Evolutionary conservation across 768 basidiomycete species (phyloP).

Genomic region (Boletus insuetus): DNA sequence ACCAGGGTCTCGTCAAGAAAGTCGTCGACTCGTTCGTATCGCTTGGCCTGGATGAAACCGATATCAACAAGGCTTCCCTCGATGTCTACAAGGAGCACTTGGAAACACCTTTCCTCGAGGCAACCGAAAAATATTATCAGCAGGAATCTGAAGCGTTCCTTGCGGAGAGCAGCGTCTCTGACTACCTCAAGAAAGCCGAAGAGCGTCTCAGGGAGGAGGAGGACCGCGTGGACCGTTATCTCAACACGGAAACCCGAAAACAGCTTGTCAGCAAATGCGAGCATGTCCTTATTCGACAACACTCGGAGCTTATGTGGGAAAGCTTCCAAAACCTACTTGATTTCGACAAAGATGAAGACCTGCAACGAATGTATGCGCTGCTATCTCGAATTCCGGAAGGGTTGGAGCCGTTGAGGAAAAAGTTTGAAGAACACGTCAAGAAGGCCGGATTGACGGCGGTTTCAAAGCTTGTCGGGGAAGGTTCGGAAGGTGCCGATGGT

Average conservation of each 20-base stretch:
- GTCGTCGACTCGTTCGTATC: conserved; percentile 95
- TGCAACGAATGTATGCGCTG: conserved; percentile 94
- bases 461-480: conserved; percentile 60
- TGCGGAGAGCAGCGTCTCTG: conserved; percentile 83
- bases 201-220: conserved; percentile 92
- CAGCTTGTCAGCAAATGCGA: conserved; percentile 82
- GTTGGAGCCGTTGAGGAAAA: conserved; percentile 84
- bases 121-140: conserved; percentile 90
- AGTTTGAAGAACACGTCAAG: conserved; percentile 96
- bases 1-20: conserved; percentile 89
- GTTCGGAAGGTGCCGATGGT: conserved; percentile 50
- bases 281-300: conserved; percentile 85
- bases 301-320: conserved; percentile 84
- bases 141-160: conserved; percentile 91
- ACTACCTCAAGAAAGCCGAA: conserved; percentile 94
- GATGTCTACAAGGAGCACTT: conserved; percentile 93
- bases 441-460: conserved; percentile 81
- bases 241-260: conserved; percentile 87
- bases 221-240: conserved; percentile 90
- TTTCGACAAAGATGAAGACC: conserved; percentile 91
- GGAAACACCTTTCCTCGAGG: conserved; percentile 82
- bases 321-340: conserved; percentile 89
- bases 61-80: conserved; percentile 89
- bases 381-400: conserved; percentile 88
- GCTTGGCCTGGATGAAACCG: conserved; percentile 87